These are phyloP conservation scores for Chrysochromulina tobinii DNA, from an alignment of 78 protist species.

Conservation along the genomic window DNA sequence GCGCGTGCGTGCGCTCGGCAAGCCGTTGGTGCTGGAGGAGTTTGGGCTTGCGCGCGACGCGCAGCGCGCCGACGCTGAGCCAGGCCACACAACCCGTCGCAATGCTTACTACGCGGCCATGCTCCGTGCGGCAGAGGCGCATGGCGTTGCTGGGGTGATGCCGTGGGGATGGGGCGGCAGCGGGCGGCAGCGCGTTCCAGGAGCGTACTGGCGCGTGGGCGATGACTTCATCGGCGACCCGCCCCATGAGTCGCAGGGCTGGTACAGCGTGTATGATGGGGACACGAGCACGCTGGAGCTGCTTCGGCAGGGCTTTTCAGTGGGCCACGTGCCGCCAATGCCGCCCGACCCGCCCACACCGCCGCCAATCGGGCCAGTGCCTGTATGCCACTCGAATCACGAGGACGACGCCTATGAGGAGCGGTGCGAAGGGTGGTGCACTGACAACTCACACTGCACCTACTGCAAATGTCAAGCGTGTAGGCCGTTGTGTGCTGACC, in stretches of 20 bases:
- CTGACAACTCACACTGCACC: no score
- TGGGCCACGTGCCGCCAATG: no score
- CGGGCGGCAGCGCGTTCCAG: neutral
- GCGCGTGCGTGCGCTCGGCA: neutral
- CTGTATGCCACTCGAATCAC: no score
- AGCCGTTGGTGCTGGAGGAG: neutral
- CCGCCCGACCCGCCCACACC: no score
- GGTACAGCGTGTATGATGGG: neutral
- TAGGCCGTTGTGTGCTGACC: no score
- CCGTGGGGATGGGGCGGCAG: slow-evolving; percentile 4
- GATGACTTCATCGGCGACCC: neutral
- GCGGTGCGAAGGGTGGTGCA: no score
- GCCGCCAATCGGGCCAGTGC: no score
- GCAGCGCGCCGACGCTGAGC: neutral
- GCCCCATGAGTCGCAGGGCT: slow-evolving; percentile 13
- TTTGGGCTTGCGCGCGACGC: slow-evolving; percentile 23
- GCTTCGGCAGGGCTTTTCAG: no score
- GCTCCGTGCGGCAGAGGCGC: neutral
- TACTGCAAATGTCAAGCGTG: no score
- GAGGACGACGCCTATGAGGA: no score
- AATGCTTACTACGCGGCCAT: no score
- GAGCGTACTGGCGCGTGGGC: neutral
- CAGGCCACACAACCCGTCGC: no score
- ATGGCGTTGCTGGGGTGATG: neutral
- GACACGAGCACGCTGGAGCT: neutral